Base-by-base conservation (phyloP, 1,284 basidiomycete species). In the Heterobasidion parviporum region DNA sequence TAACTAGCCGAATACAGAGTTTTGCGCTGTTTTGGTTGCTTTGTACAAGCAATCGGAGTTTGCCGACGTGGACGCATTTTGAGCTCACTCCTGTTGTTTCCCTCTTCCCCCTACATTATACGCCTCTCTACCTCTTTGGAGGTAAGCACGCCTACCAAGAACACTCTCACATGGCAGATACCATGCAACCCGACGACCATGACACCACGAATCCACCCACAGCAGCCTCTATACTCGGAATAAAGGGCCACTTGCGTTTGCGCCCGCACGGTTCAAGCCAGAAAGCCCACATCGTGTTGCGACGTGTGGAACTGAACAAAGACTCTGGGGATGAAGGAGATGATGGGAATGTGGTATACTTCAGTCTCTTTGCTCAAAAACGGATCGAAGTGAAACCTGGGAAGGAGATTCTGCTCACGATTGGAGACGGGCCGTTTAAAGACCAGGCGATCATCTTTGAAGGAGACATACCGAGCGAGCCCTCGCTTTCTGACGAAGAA, bases 371-470 rank as follows among this genome's bases (percentile, higher is more conserved):
- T 65, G 81, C 83, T 3, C 74, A 77, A 60, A 86, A 86, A 70
- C 71, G 79, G 58, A 82, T 86, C 64, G 80, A 81, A 63, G 76
- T 83, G 62, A 84, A 78, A 63, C 79, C 83, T 9, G 84, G 83
- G 56, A 84, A 82, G 67, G 81, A 83, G 67, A 79, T 86, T 50
- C 72, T 85, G 44, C 73, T 86, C 55, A 75, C 81, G 6, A 70
- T 85, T 38, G 77, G 74, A 45, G 76, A 81, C 59, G 76, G 78
- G 41, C 67, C 69, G 9, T 78, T 79, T 67, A 76, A 77, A 55
- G 81, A 82, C 57, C 73, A 73, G 57, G 70, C 81, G 1, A 73
- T 85, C 60, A 65, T 83, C 46, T 73, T 86, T 60, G 79, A 81
- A 61, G 83, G 74, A 18, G 75, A 78, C 66, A 59, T 79, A 12